A percentile compares a stretch with the other conserved stretches of the same genome.
Evolutionary conservation across 1,284 basidiomycete genomes (phyloP).

Genomic region (Leccinum brunneo-olivaceum): DNA sequence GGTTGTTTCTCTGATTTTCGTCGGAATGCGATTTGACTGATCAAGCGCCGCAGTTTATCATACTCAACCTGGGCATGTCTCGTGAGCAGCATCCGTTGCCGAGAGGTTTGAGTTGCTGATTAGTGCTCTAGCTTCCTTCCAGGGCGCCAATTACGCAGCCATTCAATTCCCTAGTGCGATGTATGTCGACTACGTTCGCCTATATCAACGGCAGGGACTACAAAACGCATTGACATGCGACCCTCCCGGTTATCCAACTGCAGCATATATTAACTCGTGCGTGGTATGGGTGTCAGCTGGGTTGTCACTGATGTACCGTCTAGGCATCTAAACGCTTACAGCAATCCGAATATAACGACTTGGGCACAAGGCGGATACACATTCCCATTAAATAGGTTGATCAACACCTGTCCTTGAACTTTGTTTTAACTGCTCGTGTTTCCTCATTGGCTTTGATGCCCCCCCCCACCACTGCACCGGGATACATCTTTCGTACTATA

Average conservation of each 20-base stretch:
- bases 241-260: conserved; percentile 57
- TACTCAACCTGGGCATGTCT: conserved; percentile 70
- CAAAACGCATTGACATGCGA: conserved; percentile 56
- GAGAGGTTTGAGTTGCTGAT: conserved; percentile 6
- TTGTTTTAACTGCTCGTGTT: conserved; percentile 8
- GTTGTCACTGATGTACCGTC: conserved; percentile 4
- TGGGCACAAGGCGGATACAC: conserved; percentile 62
- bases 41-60: conserved; percentile 52
- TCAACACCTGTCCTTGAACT: conserved; percentile 37
- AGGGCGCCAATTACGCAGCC: conserved; percentile 58
- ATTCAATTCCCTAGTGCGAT: conserved; percentile 63
- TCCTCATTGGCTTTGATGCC: conserved; percentile 9
- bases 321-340: conserved; percentile 64
- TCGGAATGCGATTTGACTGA: conserved; percentile 5
- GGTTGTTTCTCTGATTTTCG: conserved; percentile 35
- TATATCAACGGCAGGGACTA: conserved; percentile 64
- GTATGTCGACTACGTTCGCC: conserved; percentile 72
- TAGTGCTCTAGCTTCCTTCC: conserved; percentile 46
- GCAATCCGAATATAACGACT: conserved; percentile 67
- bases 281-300: conserved; percentile 12
- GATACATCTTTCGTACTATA: conserved; percentile 26
- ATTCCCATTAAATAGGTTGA: conserved; percentile 67
- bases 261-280: conserved; percentile 51
- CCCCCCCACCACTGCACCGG: conserved; percentile 15
- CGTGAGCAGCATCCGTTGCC: conserved; percentile 32